Base-by-base conservation (phyloP, 2,329 filamentous ascomycete genomes). In the Tolypocladium inflatum region DNA sequence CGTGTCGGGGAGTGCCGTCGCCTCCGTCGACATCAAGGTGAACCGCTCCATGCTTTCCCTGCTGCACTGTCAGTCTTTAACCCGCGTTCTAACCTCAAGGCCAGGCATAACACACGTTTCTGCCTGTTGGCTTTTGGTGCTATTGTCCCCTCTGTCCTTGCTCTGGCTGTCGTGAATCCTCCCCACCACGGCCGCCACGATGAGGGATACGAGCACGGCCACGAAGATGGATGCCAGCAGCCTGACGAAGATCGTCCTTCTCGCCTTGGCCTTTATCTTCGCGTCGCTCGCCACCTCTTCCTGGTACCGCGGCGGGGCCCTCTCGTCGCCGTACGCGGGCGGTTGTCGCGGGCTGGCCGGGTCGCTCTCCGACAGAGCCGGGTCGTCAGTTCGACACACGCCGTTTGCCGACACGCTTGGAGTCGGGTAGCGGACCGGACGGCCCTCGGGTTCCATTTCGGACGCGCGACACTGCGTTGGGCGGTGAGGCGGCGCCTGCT, bases 161-260 rank as follows among this genome's bases (percentile, higher is more conserved):
- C 21, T 7, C 21, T 55, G 56, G 19, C 57, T 56, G 38, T 60
- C 60, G 23, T 61, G 57, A 4, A 66, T 65, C 55, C 60, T 63
- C 21, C 60, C 62, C 10, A 67, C 63, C 6, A 63, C 65, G 21
- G 63, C 66, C 8, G 66, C 66, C 2, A 66, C 63, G 17, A 66
- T 59, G 8, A 68, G 57, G 0, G 63, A 61, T 4, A 67, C 65
- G 9, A 68, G 57, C 6, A 64, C 61, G 4, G 62, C 58, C 55
- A 67, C 60, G 37, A 68, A 65, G 3, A 67, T 59, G 6, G 64
- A 65, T 2, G 66, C 57, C 45, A 64, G 26, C 23, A 68, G 59
- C 23, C 63, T 56, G 30, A 67, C 58, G 26, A 63, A 57, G 11
- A 64, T 52, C 5, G 59, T 63, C 23, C 59, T 65, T 23, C 57